Conservation (phyloP, 805 yeast species). For the Starmerella sirachaensis region DNA sequence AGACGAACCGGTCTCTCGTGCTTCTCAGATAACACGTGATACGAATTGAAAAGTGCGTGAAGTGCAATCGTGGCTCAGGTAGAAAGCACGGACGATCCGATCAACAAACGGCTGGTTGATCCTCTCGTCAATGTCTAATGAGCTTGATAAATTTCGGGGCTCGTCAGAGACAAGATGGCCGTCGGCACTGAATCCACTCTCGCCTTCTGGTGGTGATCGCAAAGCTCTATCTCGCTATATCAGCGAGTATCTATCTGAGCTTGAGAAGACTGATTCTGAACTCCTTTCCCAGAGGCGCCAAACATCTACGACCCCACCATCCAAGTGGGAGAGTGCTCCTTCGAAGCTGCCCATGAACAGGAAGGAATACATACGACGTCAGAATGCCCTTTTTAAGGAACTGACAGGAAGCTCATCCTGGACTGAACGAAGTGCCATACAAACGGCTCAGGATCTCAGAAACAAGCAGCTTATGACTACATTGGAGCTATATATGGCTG, state of each 20-base stretch:
- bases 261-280: constrained; percentile 8
- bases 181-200: constrained; percentile 4
- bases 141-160: constrained; percentile 15
- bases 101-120: too few relatives aligned
- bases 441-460: constrained; percentile 7
- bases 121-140: constrained; percentile 12
- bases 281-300: not conserved
- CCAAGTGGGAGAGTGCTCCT: constrained; percentile 5
- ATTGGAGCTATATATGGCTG: constrained; percentile 23
- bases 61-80: too few relatives aligned
- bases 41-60: too few relatives aligned
- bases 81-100: too few relatives aligned
- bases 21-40: too few relatives aligned
- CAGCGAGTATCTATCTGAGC: constrained; percentile 10
- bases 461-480: constrained; percentile 16
- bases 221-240: constrained; percentile 18
- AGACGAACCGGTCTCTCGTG: too few relatives aligned
- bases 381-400: constrained; percentile 23
- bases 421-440: constrained; percentile 8
- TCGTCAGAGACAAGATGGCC: constrained; percentile 19
- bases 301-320: constrained; percentile 8
- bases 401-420: constrained; percentile 19
- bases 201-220: constrained; percentile 12
- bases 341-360: constrained; percentile 17
- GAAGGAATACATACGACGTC: constrained; percentile 22